Base-by-base conservation (phyloP, 768 basidiomycete species). In the Kwoniella sp. region DNA sequence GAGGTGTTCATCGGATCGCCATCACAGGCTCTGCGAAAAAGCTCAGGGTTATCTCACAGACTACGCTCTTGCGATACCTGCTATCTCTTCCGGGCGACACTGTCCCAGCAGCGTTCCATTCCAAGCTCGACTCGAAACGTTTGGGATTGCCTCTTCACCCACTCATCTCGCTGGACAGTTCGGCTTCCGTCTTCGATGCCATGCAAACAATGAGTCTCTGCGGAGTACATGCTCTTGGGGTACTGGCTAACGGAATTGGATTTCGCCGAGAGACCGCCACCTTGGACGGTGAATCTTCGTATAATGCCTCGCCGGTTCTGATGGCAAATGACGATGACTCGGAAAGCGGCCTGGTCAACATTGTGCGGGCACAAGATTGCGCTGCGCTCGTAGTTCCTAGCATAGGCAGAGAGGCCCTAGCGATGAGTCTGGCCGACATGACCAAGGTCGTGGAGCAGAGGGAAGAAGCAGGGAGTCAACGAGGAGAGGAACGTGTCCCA, bases 401-500 rank as follows among this genome's bases (percentile, higher is more conserved):
- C 46, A 66, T 71, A 47, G 73, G 73, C 8, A 74, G 65, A 48
- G 58, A 64, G 54, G 70, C 64, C 22, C 30, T 74, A 17, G 66
- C 68, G 15, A 68, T 74, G 70, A 65, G 66, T 21, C 50, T 74
- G 27, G 68, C 67, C 33, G 64, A 69, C 25, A 62, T 71, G 58
- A 55, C 58, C 37, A 71, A 69, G 48, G 44, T 40, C 13, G 52
- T 65, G 27, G 70, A 74, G 46, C 57, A 48, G 6, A 49, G 56
- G 24, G 70, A 71, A 37, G 59, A 64, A 15, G 68, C 58, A 2
- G 70, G 68, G 2, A 44, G 24, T 27, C 64, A 69, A 24, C 24
- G 73, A 25, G 73, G 73, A 0, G 73, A 74, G 48, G 73, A 74
- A 44, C 44, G 70, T 5, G 60, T 74, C n/a, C 70, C 70, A 37